Evolutionary conservation across 1,284 basidiomycete genomes (phyloP), one percentile per base, ranked within the genome.

Genomic region (Stygiomarasmius scandens): DNA sequence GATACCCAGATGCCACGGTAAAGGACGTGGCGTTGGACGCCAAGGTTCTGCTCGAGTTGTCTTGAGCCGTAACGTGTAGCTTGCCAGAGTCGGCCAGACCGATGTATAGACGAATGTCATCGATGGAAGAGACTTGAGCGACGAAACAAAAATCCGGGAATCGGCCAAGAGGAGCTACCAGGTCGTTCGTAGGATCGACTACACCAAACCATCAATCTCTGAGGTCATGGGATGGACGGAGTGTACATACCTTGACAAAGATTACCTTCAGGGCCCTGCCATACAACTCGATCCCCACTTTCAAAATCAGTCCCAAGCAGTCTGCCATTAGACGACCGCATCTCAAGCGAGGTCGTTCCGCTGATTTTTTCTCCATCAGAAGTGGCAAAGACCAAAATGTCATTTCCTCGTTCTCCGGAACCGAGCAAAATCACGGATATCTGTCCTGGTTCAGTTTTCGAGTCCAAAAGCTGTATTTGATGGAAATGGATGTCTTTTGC

Each of bases 1-100:
- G 75, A 69, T 95, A 95, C 14, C 86, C 84, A 6, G 90, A 85
- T 0, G 92, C 87, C n/a, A 92, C 63, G 0, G 83, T 82, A 73
- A 96, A 94, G 0, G 96, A 98, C 22, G 86, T 96, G 20, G 80
- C 86, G 59, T 87, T 88, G 2, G 79, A 73, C 1, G 89, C 83
- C 2, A 90, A 61, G 25, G 73, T 63, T 14, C 67, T 52, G 24
- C 53, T 23, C 49, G 43, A 58, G 65, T 3, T 65, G 65, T 27
- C 67, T 5, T 67, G 66, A 24, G 67, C 66, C 2, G 78, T 72
- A 45, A 83, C 77, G 58, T 83, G 80, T 2, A 95, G 74, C 64
- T 86, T 90, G 2, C 89, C 87, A 3, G 80, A 80, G 16, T 79
- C 72, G 1, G 89, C 81, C 9, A 92, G 81, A 0, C 92, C 93